Base-by-base conservation (phyloP, 495 filamentous ascomycete species). In the Amniculicola lignicola region DNA sequence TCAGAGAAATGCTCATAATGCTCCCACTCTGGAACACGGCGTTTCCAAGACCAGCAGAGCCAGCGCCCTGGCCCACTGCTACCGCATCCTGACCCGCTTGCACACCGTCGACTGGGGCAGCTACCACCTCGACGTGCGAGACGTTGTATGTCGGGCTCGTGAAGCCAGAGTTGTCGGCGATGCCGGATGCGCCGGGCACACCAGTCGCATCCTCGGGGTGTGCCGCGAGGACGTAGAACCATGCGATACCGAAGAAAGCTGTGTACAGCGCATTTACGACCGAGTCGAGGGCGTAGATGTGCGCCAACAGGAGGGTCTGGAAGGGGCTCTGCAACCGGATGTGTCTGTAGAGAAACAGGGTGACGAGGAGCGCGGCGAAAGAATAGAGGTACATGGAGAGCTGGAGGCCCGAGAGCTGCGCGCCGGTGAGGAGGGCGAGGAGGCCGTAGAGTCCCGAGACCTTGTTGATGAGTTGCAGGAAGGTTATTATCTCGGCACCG, bases 401-500 rank as follows among this genome's bases (percentile, higher is more conserved):
- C 67, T 73, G 72, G 12, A 70, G 62, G 12, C 55, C 50, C 41
- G 67, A 67, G 58, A 74, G 65, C 11, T 59, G 35, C 44, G 66
- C 68, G 61, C 71, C 71, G 37, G 71, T 74, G 29, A 74, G 58
- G 59, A 94, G 76, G 42, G 90, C 89, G 54, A 96, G 85, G 46
- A 96, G 76, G 63, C 90, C 90, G 72, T 91, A 95, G 57, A 95
- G 73, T 49, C 88, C 89, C 50, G 88, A 88, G 57, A 86, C 78
- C 72, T 95, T 95, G 75, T 96, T 96, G 67, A 95, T 78, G 24
- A 93, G 72, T 49, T 92, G 75, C 10, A 86, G 82, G 56, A 92
- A 75, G 4, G 85, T 82, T 53, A 93, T 85, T 51, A 95, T 75
- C 51, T 91, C 88, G 35, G 87, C 84, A 62, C 88, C 90, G 27